Conservation (phyloP, 768 basidiomycete species). For the Hygrocybe punicea region DNA sequence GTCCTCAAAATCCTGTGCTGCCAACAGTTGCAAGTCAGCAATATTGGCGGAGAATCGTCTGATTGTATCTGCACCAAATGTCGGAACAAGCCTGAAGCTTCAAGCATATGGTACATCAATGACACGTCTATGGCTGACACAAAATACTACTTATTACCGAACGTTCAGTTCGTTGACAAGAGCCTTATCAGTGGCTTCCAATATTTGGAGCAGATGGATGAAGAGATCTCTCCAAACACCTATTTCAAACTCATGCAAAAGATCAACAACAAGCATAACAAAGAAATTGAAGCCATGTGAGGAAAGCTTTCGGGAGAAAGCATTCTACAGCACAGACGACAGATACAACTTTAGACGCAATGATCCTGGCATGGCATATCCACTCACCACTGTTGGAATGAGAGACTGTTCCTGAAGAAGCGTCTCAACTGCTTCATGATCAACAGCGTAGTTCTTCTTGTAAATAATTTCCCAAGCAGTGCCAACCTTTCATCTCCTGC, state of each 20-base stretch:
- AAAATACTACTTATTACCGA: conserved; percentile 8
- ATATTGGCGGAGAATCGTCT: conserved; percentile 20
- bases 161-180: conserved; percentile 11
- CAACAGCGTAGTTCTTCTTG: background rate
- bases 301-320: background rate
- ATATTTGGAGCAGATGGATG: conserved; percentile 23
- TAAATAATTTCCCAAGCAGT: conserved; percentile 5
- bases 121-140: background rate
- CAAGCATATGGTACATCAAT: background rate
- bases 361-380: background rate
- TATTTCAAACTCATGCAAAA: conserved; percentile 28
- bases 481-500: background rate
- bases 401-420: background rate
- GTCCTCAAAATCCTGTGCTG: conserved; percentile 31
- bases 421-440: background rate
- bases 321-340: background rate
- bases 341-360: background rate
- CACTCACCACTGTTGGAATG: conserved; percentile 1
- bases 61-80: conserved; percentile 19
- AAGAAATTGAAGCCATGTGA: conserved; percentile 11
- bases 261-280: conserved; percentile 16
- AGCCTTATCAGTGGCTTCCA: conserved; percentile 8
- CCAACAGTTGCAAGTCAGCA: conserved; percentile 18
- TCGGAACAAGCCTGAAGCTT: conserved; percentile 9
- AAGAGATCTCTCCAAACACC: conserved; percentile 26